Evolutionary conservation across 352 stramenopile genomes (phyloP), one percentile per base, ranked within the genome.

Genomic region (Pythium monospermum): DNA sequence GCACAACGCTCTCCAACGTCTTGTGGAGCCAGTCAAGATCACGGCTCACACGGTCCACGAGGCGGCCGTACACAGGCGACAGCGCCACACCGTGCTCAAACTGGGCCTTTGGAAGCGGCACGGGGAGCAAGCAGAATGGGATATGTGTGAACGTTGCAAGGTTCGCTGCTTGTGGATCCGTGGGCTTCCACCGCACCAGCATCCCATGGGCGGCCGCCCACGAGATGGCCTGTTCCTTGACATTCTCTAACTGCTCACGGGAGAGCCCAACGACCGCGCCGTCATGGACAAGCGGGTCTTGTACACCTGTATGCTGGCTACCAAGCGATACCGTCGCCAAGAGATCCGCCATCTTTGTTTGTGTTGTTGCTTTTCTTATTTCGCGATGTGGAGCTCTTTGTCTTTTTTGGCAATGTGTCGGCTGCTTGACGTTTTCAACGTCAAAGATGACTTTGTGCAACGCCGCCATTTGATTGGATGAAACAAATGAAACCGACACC

Each of bases 21-120:
- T 44, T 51, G 58, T 91, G 80, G 33, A 94, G 71, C 83, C 83
- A 94, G 4, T 80, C 64, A 25, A 88, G 64, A 61, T 94, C 83
- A 40, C 79, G 76, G 53, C 77, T 90, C 50, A 90, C 77, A 41
- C 79, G 77, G 57, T 94, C 83, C 57, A 93, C 79, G 12, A 94
- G 60, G 0, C 69, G 70, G 1, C 81, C 80, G 37, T 92, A 94
- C 25, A 93, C 45, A 0, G 78, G 77, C 46, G 80, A 90, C 4
- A 94, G 64, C 38, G 58, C 52, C 11, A 87, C 51, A 21, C 77
- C 83, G n/a, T 69, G 74, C 37, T 83, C 71, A 45, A 91, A 91
- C 30, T 87, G 74, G 25, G 52, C 25, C 36, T 68, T 66, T 0
- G 79, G 72, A 37, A 87, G 56, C 65, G 82, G 73, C 44, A 91